Conservation (phyloP, 164 flowering plant species). For the Sextonia rubra region DNA sequence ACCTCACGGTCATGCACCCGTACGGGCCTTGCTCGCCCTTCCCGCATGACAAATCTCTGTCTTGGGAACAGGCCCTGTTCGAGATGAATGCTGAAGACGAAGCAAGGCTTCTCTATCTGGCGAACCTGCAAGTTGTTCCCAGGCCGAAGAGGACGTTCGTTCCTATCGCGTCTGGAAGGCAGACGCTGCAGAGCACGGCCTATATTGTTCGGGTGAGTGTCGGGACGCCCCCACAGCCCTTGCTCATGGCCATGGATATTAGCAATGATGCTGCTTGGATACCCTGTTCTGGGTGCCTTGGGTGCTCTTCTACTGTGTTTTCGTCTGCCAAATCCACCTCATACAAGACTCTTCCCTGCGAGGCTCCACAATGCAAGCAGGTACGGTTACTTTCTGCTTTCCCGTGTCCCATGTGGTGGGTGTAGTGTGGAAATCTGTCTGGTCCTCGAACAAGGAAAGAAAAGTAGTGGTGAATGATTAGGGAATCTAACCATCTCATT, state of each 20-base stretch:
- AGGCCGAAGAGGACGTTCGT: slow-evolving; percentile 39
- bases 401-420: neutral
- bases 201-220: slow-evolving; percentile 62
- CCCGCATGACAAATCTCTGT: slow-evolving; percentile 16
- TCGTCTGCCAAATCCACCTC: slow-evolving; percentile 45
- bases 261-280: slow-evolving; percentile 89
- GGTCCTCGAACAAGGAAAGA: too few relatives aligned
- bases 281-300: slow-evolving; percentile 81
- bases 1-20: slow-evolving; percentile 4
- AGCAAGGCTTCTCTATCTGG: slow-evolving; percentile 34
- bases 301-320: slow-evolving; percentile 57
- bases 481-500: too few relatives aligned
- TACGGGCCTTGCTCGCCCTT: slow-evolving; percentile 27
- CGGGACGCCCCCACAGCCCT: slow-evolving; percentile 74
- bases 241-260: slow-evolving; percentile 81
- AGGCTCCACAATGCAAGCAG: slow-evolving; percentile 67
- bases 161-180: slow-evolving; percentile 75
- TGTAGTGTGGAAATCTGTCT: too few relatives aligned
- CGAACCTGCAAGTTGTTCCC: slow-evolving; percentile 26
- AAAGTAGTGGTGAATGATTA: too few relatives aligned
- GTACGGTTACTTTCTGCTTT: slow-evolving; percentile 24
- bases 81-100: slow-evolving; percentile 37
- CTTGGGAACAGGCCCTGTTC: slow-evolving; percentile 44
- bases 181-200: slow-evolving; percentile 59
- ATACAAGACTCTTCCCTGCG: slow-evolving; percentile 50